Percentiles rank a stretch among this genome's conserved stretches.
Conservation (phyloP, 768 basidiomycete genomes). For the Naganishia antarctica region DNA sequence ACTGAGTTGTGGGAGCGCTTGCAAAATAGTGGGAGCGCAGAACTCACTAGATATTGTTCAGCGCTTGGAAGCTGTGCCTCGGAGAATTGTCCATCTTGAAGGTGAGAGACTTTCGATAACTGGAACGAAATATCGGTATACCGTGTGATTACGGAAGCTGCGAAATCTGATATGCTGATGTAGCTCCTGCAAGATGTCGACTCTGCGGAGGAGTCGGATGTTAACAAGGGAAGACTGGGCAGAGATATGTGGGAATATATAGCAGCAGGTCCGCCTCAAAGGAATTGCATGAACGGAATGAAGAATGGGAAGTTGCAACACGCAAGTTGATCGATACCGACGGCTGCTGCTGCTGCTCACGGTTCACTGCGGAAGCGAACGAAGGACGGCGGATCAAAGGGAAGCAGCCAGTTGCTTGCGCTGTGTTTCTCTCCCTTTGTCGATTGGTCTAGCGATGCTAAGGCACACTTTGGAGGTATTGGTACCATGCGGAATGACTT, state of each 20-base stretch:
- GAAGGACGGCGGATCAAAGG: slow-evolving; percentile 1
- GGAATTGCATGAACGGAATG: slow-evolving; percentile 1
- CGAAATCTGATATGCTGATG: too few species aligned
- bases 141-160: too few species aligned
- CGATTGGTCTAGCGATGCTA: too few species aligned
- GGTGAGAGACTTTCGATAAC: background rate
- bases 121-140: background rate
- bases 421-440: slow-evolving; percentile 8
- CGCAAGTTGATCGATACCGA: slow-evolving; percentile 7
- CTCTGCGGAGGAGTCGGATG: too few species aligned
- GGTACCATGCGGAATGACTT: too few species aligned
- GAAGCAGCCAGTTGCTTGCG: background rate
- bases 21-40: too few species aligned
- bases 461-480: too few species aligned
- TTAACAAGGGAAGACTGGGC: background rate
- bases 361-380: slow-evolving; percentile 15
- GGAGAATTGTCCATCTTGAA: slow-evolving; percentile 45
- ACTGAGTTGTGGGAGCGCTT: background rate
- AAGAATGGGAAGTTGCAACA: background rate
- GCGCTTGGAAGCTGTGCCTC: slow-evolving; percentile 44
- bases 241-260: background rate
- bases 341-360: background rate
- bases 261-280: background rate
- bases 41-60: slow-evolving; percentile 47
- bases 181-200: too few species aligned